Base-by-base conservation (phyloP, 148 eudicot species). In the Agrostemma githago region DNA sequence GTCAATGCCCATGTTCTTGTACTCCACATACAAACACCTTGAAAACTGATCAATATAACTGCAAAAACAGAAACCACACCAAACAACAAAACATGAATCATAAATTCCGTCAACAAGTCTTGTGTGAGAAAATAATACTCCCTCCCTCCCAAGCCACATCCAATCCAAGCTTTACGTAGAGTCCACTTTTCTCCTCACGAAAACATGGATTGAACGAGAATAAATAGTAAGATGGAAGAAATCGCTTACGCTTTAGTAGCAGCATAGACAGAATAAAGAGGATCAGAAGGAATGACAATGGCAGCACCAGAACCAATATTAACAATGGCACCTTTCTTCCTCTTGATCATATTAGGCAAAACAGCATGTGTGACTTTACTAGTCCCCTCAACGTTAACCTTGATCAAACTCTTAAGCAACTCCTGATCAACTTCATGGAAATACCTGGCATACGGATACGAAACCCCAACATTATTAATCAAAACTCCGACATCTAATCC, bases 241-340 rank as follows among this genome's bases (percentile, higher is more conserved):
- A 40, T 60, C 84, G 76, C 34, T 26, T 75, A 88, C 92, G 84
- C 85, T 85, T 88, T 88, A 15, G 89, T 86, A 38, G 92, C 88
- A 42, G 87, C 87, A 65, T 88, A 88, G n/a, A 88, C 72, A 26
- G 88, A 60, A 78, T 78, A 80, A 7, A 86, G 87, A 66, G 92
- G 92, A 59, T 85, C 83, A 51, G 89, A 83, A 0, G 92, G 79
- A 38, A 85, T 73, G 56, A 78, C 83, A 66, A 60, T 78, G 4
- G 88, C 82, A n/a, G 89, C 86, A 70, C 89, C 92, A 68, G 92
- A 88, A 7, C 92, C 92, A 67, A 88, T 80, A 65, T 88, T 88
- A 61, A 88, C 88, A 76, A 88, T 80, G 1, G 85, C 88, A 80
- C 92, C 89, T 80, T 70, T 86, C 21, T 54, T 77, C 79, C 66